Evolutionary conservation across 148 eudicot genomes (phyloP).

Genomic region (Silene latifolia): DNA sequence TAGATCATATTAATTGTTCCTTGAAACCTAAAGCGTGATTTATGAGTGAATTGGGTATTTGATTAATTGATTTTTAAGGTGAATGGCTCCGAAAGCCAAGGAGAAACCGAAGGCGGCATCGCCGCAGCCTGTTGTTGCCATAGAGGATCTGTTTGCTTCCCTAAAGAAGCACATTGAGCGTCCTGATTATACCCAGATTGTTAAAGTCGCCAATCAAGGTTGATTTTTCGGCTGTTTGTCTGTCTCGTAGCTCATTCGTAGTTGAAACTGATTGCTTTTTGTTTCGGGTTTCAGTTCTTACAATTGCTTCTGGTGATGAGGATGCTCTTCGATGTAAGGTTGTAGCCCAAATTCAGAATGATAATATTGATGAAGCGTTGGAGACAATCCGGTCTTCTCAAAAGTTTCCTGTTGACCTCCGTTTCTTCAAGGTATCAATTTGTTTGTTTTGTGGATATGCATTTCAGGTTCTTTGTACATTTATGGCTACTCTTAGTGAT

Average conservation of each 20-base stretch:
- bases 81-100: conserved; percentile 67
- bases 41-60: too few species aligned
- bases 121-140: conserved; percentile 36
- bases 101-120: conserved; percentile 45
- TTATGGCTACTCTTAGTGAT: too few species aligned
- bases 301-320: conserved; percentile 72
- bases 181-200: conserved; percentile 37
- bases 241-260: background rate
- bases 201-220: conserved; percentile 74
- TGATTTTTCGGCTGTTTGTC: background rate
- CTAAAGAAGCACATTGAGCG: conserved; percentile 55
- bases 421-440: conserved; percentile 56
- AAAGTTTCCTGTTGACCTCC: conserved; percentile 52
- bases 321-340: conserved; percentile 83
- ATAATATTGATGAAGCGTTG: conserved; percentile 63
- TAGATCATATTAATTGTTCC: too few species aligned
- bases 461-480: background rate
- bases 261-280: background rate
- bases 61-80: background rate
- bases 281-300: conserved; percentile 42
- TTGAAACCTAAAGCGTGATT: too few species aligned
- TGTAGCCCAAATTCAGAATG: conserved; percentile 64
- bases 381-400: conserved; percentile 41
- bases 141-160: conserved; percentile 73
- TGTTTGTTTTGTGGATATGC: background rate